Conservation (phyloP, 225 moss, liverwort and hornwort species). For the Pseudisothecium myosuroides region DNA sequence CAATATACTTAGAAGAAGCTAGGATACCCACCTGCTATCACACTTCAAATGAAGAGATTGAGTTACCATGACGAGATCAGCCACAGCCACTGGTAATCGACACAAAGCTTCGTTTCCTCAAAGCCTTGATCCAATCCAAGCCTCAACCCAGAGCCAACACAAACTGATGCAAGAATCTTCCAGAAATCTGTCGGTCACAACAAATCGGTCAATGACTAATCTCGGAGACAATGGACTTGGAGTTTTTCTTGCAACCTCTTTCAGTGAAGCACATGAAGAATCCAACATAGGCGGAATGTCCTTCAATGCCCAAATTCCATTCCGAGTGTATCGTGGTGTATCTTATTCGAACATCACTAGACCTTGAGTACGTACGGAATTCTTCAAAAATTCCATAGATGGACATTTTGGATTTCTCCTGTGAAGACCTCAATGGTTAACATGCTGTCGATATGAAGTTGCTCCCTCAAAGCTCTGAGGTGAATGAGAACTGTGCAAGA, state of each 20-base stretch:
- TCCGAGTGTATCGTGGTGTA: background rate
- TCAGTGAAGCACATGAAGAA: background rate
- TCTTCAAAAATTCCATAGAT: background rate
- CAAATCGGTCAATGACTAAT: background rate
- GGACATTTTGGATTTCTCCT: background rate
- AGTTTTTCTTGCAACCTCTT: background rate
- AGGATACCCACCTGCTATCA: background rate
- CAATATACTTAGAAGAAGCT: background rate
- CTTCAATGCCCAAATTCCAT: background rate
- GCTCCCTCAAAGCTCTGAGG: background rate
- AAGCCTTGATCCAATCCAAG: background rate
- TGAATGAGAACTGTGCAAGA: background rate
- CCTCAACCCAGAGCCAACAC: background rate
- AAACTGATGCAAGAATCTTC: background rate
- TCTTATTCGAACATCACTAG: background rate
- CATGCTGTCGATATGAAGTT: background rate
- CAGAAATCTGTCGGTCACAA: background rate
- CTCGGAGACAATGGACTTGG: background rate
- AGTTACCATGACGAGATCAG: background rate
- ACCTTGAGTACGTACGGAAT: background rate
- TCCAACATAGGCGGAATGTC: background rate
- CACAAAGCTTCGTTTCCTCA: background rate
- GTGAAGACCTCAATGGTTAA: background rate
- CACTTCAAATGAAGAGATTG: background rate
- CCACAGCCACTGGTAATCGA: background rate